Evolutionary conservation across 805 yeast genomes (phyloP), one percentile per base, ranked within the genome.

Genomic region (Saturnispora serradocipensis): DNA sequence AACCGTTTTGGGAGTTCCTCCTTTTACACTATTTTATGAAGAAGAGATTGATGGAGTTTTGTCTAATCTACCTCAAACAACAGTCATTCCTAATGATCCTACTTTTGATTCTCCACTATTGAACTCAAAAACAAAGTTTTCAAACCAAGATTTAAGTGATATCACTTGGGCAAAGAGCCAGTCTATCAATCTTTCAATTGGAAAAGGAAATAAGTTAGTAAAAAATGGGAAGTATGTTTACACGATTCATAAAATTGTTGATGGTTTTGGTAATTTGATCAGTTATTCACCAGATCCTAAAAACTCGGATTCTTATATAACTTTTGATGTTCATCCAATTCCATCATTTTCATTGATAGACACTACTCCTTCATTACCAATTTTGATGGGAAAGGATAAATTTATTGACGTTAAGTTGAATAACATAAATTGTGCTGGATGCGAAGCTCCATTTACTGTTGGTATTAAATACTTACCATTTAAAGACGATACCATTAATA

Each of bases 1-100:
- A 32, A 70, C 75, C 2, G 77, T 83, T 1, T 67, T 71, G 18
- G 97, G 98, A 49, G 86, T 88, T 2, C 83, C 91, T 1, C 98
- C 99, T 0, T 66, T 86, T 53, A 76, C 76, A 22, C 67, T 86
- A 35, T 70, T 72, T 42, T 84, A 83, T 60, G 68, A 68, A 36
- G 75, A 74, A 44, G 80, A 79, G 54, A 58, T 71, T 15, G 64
- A 67, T 51, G 71, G 70, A 0, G 58, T 55, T 20, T 50, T 66
- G 15, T 55, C 63, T 1, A 57, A 62, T 35, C 46, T 63, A n/a
- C 68, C 68, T 1, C 58, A 61, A 16, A 58, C 65, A 3, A 50
- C 60, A 3, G 55, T 63, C 11, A 63, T 75, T 22, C 84, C 86
- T 2, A 78, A 75, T 44, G 58, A 54, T n/a, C 56, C 56, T 2